Evolutionary conservation across 768 basidiomycete genomes (phyloP), one percentile per base, ranked within the genome.

Genomic region (Tricholoma flavovirens): DNA sequence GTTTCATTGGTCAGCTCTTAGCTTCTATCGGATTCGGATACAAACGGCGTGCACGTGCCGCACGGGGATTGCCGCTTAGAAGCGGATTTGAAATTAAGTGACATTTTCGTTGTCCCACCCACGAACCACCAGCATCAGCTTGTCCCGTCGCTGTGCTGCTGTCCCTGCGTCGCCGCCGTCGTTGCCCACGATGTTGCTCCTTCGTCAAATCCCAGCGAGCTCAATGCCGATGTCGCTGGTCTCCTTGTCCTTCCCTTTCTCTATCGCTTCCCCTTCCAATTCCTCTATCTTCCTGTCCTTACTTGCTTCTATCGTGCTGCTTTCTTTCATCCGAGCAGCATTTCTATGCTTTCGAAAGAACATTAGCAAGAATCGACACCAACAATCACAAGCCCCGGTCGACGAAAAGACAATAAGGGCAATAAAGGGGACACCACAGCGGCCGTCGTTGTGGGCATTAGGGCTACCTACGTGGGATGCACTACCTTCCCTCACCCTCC

Each of bases 261-360:
- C 57, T 42, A 55, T 53, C 46, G 48, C 59, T n/a, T 40, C 65
- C 24, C 65, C 67, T n/a, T 64, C 66, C 15, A 65, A 63, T 35
- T 58, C 66, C 17, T 64, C 66, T 43, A 49, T 70, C 36, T 56
- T 70, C 42, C 55, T 70, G 21, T 64, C 67, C 15, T 56, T 71
- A 8, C 51, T 71, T 21, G 64, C 62, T 33, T 66, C 67, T 12
- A 36, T 70, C n/a, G 59, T 65, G 19, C 53, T 70, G 15, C 64
- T 71, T 15, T 61, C 59, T 17, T 57, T 67, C 43, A 51, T 69
- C 26, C 63, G 59, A 51, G 60, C 64, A 26, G 59, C 60, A 26
- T 52, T 64, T 15, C 38, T 64, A 5, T 59, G 24, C 54, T 55
- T 64, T 48, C 50, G 58, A 30, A 53, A 32, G 43, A 49, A 56